phyloP scores from a whole-genome alignment of 352 stramenopile genomes.

The Pythium sukuiense region DNA sequence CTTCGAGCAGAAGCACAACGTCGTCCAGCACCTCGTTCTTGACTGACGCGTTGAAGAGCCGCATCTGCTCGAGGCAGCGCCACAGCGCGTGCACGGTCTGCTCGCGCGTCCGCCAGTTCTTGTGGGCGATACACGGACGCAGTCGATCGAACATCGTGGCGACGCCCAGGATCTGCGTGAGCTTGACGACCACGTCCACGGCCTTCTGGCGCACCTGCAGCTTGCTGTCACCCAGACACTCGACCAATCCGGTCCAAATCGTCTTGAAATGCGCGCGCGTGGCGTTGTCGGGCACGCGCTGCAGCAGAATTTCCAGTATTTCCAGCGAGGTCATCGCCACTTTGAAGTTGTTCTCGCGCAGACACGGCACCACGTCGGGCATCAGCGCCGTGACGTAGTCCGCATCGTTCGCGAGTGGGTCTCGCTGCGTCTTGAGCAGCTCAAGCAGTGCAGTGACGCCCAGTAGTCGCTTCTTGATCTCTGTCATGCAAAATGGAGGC shows the following conservation, averaged over 20 bases:
- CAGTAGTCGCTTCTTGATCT: conserved; percentile 80
- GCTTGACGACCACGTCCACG: conserved; percentile 63
- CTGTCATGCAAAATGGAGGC: conserved; percentile 29
- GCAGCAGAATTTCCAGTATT: conserved; percentile 57
- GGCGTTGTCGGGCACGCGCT: conserved; percentile 41
- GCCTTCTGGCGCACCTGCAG: conserved; percentile 69
- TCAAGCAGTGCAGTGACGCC: conserved; percentile 62
- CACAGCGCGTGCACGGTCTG: conserved; percentile 73
- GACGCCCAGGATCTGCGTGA: conserved; percentile 73
- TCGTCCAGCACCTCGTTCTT: conserved; percentile 65
- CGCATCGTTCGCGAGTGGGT: conserved; percentile 19
- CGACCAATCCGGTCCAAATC: conserved; percentile 67
- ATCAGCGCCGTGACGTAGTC: conserved; percentile 52
- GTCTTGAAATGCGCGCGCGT: conserved; percentile 58
- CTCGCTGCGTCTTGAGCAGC: conserved; percentile 34
- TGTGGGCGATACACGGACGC: conserved; percentile 51
- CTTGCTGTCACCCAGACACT: conserved; percentile 82
- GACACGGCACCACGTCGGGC: conserved; percentile 58
- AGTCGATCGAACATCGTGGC: conserved; percentile 45
- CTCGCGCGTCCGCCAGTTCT: conserved; percentile 84
- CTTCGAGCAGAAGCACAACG: conserved; percentile 66
- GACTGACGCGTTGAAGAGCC: conserved; percentile 43
- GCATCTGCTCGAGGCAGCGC: conserved; percentile 54
- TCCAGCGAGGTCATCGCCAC: conserved; percentile 65
- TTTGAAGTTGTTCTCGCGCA: conserved; percentile 86